A percentile compares a stretch with the other conserved stretches of the same genome.
Evolutionary conservation across 768 basidiomycete genomes (phyloP).

Genomic region (Collybia sordida): DNA sequence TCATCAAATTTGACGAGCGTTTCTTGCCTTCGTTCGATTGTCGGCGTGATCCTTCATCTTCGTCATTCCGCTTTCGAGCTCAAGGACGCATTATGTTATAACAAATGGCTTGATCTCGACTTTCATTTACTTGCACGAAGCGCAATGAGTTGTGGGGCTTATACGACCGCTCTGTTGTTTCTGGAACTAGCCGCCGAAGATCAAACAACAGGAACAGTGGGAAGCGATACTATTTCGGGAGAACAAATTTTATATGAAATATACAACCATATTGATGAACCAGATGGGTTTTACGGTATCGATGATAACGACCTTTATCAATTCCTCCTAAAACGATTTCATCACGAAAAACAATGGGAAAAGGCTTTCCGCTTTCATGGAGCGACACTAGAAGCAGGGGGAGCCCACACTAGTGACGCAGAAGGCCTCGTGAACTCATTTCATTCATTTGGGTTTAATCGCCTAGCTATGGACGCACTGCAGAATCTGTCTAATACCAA

Average conservation of each 20-base stretch:
- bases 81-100: conserved; percentile 47
- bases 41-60: conserved; percentile 79
- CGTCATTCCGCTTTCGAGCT: conserved; percentile 59
- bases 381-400: conserved; percentile 71
- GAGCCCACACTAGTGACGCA: conserved; percentile 38
- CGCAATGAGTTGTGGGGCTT: conserved; percentile 78
- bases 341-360: conserved; percentile 92
- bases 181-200: conserved; percentile 76
- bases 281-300: conserved; percentile 97
- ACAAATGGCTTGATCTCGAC: conserved; percentile 83
- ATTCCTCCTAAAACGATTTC: conserved; percentile 81
- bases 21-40: conserved; percentile 55
- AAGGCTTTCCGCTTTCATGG: conserved; percentile 91
- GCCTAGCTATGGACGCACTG: conserved; percentile 74
- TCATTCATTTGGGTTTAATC: conserved; percentile 88
- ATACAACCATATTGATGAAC: conserved; percentile 94
- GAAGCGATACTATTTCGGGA: conserved; percentile 41
- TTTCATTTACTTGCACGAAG: conserved; percentile 68
- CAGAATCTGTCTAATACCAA: conserved; percentile 39
- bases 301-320: conserved; percentile 72
- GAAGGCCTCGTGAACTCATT: conserved; percentile 78
- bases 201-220: conserved; percentile 20
- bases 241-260: conserved; percentile 80
- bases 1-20: conserved; percentile 32
- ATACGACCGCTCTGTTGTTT: conserved; percentile 88